Conservation (phyloP, 2,329 filamentous ascomycete genomes). For the Pseudodiploospora longispora region DNA sequence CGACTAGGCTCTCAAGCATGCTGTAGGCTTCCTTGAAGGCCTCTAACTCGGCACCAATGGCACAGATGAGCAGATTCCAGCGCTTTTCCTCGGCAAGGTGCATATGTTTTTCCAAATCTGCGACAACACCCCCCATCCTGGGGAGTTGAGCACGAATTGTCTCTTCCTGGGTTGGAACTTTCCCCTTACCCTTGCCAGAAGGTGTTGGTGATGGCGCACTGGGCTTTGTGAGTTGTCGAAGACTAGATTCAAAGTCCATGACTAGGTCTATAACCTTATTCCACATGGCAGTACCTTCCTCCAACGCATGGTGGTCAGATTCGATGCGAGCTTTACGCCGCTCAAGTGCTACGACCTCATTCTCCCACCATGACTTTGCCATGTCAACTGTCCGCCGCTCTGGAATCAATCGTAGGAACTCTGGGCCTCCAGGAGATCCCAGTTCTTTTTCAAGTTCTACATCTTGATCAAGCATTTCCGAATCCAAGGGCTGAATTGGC, state of each 20-base stretch:
- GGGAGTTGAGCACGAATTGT: slow-evolving; percentile 38
- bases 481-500: slow-evolving; percentile 44
- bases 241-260: slow-evolving; percentile 54
- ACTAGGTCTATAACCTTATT: slow-evolving; percentile 51
- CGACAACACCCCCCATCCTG: slow-evolving; percentile 49
- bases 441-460: slow-evolving; percentile 10
- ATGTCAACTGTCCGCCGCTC: slow-evolving; percentile 61
- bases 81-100: slow-evolving; percentile 49
- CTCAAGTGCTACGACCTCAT: slow-evolving; percentile 50
- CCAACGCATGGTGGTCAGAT: slow-evolving; percentile 55
- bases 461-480: slow-evolving; percentile 29
- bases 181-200: slow-evolving; percentile 22
- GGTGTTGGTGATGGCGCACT: slow-evolving; percentile 10
- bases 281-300: slow-evolving; percentile 62
- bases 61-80: slow-evolving; percentile 70
- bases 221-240: slow-evolving; percentile 46
- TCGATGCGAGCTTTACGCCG: slow-evolving; percentile 48
- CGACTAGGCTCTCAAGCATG: slow-evolving; percentile 36
- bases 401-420: slow-evolving; percentile 53
- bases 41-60: slow-evolving; percentile 65
- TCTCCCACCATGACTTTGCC: slow-evolving; percentile 63
- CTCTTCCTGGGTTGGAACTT: slow-evolving; percentile 24
- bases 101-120: slow-evolving; percentile 45
- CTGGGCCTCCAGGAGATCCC: slow-evolving; percentile 32
- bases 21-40: slow-evolving; percentile 54